Evolutionary conservation across 805 yeast genomes (phyloP).

Genomic region (Millerozyma acaciae): DNA sequence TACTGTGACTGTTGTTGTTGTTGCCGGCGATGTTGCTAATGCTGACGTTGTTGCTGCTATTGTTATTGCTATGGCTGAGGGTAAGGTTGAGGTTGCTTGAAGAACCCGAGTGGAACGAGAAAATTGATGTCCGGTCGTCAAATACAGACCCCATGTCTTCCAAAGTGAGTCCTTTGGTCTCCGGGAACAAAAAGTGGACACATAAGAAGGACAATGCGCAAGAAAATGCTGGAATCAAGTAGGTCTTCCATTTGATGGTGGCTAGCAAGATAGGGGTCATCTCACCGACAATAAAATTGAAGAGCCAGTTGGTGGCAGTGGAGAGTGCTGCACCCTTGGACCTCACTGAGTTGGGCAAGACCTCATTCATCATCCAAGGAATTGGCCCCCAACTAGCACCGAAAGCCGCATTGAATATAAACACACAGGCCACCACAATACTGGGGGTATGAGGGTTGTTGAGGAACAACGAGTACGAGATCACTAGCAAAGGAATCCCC

Average conservation of each 20-base stretch:
- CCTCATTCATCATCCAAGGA: constrained; percentile 90
- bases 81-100: constrained; percentile 1
- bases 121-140: constrained; percentile 53
- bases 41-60: constrained; percentile 1
- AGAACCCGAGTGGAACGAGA: constrained; percentile 37
- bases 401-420: constrained; percentile 77
- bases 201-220: constrained; percentile 71
- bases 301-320: constrained; percentile 91
- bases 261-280: constrained; percentile 85
- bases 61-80: background rate
- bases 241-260: constrained; percentile 71
- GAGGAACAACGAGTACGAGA: constrained; percentile 50
- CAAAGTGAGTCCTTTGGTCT: constrained; percentile 80
- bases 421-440: constrained; percentile 70
- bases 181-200: constrained; percentile 76
- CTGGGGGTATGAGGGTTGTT: constrained; percentile 52
- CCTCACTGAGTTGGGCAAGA: constrained; percentile 77
- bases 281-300: constrained; percentile 89
- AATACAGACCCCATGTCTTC: constrained; percentile 92
- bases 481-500: constrained; percentile 65
- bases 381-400: constrained; percentile 95
- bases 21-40: constrained; percentile 1
- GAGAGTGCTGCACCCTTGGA: constrained; percentile 89
- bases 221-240: constrained; percentile 75
- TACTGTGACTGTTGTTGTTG: constrained; percentile 1